Evolutionary conservation across 371 early-diverging fungal species (phyloP).

Genomic region (Mucor ambiguus): DNA sequence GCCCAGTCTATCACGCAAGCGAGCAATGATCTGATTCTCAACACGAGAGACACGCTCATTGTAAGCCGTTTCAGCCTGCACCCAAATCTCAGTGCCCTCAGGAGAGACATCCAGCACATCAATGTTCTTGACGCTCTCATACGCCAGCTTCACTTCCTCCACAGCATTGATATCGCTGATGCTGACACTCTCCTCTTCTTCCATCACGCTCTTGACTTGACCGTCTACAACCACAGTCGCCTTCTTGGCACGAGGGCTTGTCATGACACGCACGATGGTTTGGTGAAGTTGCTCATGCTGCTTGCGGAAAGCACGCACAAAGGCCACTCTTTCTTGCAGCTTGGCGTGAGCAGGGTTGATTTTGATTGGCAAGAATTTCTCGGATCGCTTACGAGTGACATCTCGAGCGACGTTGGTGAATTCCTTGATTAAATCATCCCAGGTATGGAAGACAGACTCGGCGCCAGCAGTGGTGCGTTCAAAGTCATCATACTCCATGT

Average conservation of each 20-base stretch:
- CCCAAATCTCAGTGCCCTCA: constrained; percentile 96
- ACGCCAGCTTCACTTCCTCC: constrained; percentile 91
- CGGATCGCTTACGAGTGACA: constrained; percentile 87
- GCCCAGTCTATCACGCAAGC: constrained; percentile 91
- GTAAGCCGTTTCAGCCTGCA: constrained; percentile 88
- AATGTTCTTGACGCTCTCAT: constrained; percentile 90
- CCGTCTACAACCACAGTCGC: constrained; percentile 57
- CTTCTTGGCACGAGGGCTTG: constrained; percentile 62
- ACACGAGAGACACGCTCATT: constrained; percentile 95
- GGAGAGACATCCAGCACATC: constrained; percentile 94
- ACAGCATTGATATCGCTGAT: constrained; percentile 77
- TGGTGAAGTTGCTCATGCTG: constrained; percentile 96
- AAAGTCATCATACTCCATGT: constrained; percentile 87
- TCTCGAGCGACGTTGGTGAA: constrained; percentile 96
- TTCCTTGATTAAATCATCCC: constrained; percentile 96
- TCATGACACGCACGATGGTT: constrained; percentile 94
- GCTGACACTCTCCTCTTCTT: constrained; percentile 62
- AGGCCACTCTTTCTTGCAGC: constrained; percentile 91
- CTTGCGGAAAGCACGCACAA: constrained; percentile 89
- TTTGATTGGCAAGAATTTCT: constrained; percentile 95
- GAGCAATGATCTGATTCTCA: constrained; percentile 96
- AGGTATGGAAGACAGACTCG: constrained; percentile 87
- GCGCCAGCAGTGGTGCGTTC: constrained; percentile 83
- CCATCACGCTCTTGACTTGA: constrained; percentile 51
- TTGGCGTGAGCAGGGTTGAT: constrained; percentile 89